Percentiles rank a stretch among this genome's conserved stretches.
These are phyloP conservation scores for Ustilago trichophora DNA, from an alignment of 1,284 basidiomycete species.

Conservation along the genomic window DNA sequence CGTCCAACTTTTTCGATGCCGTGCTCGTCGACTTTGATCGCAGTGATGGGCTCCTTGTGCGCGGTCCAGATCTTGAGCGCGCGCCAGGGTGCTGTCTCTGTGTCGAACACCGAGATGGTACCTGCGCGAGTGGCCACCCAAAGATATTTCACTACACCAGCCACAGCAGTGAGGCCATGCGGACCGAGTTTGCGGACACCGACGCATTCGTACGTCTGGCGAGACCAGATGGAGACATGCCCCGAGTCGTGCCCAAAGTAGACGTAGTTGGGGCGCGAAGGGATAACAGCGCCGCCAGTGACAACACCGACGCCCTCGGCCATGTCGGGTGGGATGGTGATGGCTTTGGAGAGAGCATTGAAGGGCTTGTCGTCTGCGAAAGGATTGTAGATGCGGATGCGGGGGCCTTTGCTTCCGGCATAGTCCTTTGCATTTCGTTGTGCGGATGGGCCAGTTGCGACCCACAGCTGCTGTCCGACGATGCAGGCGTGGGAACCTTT, in stretches of 20 bases:
- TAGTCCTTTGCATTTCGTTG: constrained; percentile 25
- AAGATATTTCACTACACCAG: constrained; percentile 68
- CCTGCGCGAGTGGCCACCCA: constrained; percentile 88
- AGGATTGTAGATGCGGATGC: constrained; percentile 62
- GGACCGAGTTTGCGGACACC: constrained; percentile 41
- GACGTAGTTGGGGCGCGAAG: constrained; percentile 74
- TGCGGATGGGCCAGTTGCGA: constrained; percentile 29
- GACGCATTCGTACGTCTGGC: constrained; percentile 43
- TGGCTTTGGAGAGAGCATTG: constrained; percentile 56
- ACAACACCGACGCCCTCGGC: constrained; percentile 78
- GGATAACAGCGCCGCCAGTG: constrained; percentile 80
- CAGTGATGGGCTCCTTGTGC: constrained; percentile 77
- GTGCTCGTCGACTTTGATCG: constrained; percentile 72
- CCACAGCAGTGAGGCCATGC: constrained; percentile 55
- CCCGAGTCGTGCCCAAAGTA: constrained; percentile 96
- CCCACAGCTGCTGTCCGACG: constrained; percentile 61
- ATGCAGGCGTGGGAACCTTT: constrained; percentile 49
- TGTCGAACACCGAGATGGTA: constrained; percentile 83
- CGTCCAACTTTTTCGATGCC: constrained; percentile 57
- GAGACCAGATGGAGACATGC: constrained; percentile 66
- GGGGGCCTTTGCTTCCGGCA: constrained; percentile 30
- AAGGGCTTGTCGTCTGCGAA: constrained; percentile 60
- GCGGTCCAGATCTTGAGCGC: constrained; percentile 90
- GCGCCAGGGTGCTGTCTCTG: constrained; percentile 73
- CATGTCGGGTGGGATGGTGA: constrained; percentile 68